A percentile compares a stretch with the other conserved stretches of the same genome.
Evolutionary conservation across 306 rosid genomes (phyloP).

Genomic region (Carpinus viminea): DNA sequence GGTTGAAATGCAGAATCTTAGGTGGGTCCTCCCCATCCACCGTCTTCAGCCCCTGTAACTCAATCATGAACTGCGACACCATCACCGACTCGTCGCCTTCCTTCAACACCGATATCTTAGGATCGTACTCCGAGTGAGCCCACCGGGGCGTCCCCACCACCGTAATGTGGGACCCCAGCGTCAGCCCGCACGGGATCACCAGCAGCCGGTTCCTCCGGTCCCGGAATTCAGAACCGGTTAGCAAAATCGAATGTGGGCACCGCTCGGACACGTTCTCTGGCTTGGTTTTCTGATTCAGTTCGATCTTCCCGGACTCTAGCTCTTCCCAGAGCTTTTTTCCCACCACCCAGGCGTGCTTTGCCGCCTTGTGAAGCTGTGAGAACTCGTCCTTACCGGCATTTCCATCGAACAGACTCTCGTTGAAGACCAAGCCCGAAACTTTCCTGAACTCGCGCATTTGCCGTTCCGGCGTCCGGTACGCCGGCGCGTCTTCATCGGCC

Average conservation of each 20-base stretch:
- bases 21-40: conserved; percentile 97
- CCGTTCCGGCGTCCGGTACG: conserved; percentile 32
- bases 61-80: conserved; percentile 97
- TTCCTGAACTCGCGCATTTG: conserved; percentile 43
- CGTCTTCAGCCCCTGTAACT: conserved; percentile 85
- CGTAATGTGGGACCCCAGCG: conserved; percentile 86
- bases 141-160: conserved; percentile 90
- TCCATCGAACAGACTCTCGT: conserved; percentile 34
- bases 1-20: conserved; percentile 86
- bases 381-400: conserved; percentile 33
- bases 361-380: conserved; percentile 65
- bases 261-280: conserved; percentile 57
- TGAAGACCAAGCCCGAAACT: conserved; percentile 74
- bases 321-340: conserved; percentile 78
- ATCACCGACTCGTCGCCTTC: conserved; percentile 67
- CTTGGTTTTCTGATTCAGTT: conserved; percentile 12
- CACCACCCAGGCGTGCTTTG: conserved; percentile 64
- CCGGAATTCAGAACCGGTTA: conserved; percentile 56
- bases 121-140: conserved; percentile 77
- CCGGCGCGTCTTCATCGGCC: conserved; percentile 28
- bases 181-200: conserved; percentile 82
- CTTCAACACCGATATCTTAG: conserved; percentile 68
- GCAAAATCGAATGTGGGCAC: conserved; percentile 63
- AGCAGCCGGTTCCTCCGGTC: conserved; percentile 45
- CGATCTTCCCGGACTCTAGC: conserved; percentile 50